Evolutionary conservation across 202 grass and related monocot species (phyloP).

Genomic region (Hordeum pubiflorum): DNA sequence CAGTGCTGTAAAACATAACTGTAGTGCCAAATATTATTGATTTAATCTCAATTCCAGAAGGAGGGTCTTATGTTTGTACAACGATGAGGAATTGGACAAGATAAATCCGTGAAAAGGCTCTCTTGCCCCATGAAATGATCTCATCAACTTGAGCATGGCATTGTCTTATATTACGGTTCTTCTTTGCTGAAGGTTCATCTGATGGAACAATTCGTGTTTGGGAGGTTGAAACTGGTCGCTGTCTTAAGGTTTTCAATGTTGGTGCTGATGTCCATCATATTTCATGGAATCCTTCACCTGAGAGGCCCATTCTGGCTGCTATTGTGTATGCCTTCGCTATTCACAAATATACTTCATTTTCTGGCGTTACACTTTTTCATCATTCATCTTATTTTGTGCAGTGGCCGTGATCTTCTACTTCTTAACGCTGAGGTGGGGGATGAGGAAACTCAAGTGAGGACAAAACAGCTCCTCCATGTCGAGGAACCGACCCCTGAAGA

Average conservation of each 20-base stretch:
- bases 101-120: neutral
- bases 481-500: slow-evolving; percentile 42
- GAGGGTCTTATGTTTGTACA: neutral
- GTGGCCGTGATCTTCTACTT: slow-evolving; percentile 70
- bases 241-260: slow-evolving; percentile 72
- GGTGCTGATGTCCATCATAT: slow-evolving; percentile 55
- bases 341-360: neutral
- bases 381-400: slow-evolving; percentile 30
- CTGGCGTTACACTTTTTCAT: slow-evolving; percentile 16
- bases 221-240: slow-evolving; percentile 95
- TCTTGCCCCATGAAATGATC: neutral
- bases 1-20: neutral
- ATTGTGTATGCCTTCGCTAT: slow-evolving; percentile 47
- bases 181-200: slow-evolving; percentile 59
- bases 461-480: slow-evolving; percentile 52
- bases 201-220: slow-evolving; percentile 87
- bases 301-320: slow-evolving; percentile 74
- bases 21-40: neutral
- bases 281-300: slow-evolving; percentile 86
- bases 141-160: neutral
- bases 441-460: slow-evolving; percentile 62
- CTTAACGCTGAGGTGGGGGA: slow-evolving; percentile 69
- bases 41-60: neutral
- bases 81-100: neutral
- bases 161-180: slow-evolving; percentile 10